Conservation (phyloP, 1,139 yeast genomes). For the Hyphopichia burtonii region DNA sequence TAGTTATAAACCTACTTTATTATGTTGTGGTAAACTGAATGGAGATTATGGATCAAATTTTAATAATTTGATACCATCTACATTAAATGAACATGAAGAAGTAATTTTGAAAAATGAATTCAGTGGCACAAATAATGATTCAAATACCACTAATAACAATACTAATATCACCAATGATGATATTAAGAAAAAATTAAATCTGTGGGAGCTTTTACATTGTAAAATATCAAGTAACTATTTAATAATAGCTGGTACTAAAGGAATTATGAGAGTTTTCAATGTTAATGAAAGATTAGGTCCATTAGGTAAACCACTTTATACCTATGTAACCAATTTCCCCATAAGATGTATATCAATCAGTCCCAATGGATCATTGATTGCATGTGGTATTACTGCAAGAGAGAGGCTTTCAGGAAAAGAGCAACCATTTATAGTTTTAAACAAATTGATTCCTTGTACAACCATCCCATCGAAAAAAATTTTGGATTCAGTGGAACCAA, state of each 20-base stretch:
- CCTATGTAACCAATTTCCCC: conserved; percentile 70
- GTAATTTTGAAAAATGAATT: conserved; percentile 36
- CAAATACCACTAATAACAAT: conserved; percentile 7
- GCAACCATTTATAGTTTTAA: conserved; percentile 76
- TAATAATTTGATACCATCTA: conserved; percentile 28
- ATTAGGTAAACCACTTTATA: conserved; percentile 64
- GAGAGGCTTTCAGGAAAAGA: conserved; percentile 69
- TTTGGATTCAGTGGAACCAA: conserved; percentile 47
- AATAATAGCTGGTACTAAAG: conserved; percentile 72
- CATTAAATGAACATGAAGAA: conserved; percentile 21
- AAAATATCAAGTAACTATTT: conserved; percentile 59
- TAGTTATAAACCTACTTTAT: conserved; percentile 47
- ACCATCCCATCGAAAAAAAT: conserved; percentile 6
- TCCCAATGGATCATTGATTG: conserved; percentile 61
- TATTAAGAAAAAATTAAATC: conserved; percentile 27
- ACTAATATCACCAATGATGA: conserved; percentile 17
- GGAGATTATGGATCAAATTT: conserved; percentile 63
- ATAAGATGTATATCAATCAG: conserved; percentile 76
- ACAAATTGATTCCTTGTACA: conserved; percentile 35
- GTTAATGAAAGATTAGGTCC: conserved; percentile 32
- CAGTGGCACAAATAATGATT: conserved; percentile 16
- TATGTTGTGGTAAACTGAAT: conserved; percentile 65
- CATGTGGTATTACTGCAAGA: conserved; percentile 80
- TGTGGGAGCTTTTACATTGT: conserved; percentile 70
- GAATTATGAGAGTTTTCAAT: conserved; percentile 66